Evolutionary conservation across 1,284 basidiomycete genomes (phyloP).

Genomic region (Ustilago bromivora): DNA sequence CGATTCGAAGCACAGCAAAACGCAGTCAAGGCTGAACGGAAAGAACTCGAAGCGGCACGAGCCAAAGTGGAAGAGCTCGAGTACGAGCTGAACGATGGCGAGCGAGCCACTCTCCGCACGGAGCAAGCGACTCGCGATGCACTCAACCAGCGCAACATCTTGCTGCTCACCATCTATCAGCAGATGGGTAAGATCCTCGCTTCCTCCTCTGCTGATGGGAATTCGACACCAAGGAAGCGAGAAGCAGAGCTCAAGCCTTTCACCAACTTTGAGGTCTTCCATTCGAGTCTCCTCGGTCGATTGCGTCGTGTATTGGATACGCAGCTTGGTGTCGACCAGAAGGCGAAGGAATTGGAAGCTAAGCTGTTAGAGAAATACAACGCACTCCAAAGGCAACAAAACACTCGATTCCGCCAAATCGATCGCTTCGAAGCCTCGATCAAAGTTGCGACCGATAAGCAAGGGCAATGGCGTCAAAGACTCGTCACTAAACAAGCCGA

Average conservation of each 20-base stretch:
- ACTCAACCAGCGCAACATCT: constrained; percentile 88
- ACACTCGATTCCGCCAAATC: constrained; percentile 87
- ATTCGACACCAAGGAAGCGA: constrained; percentile 70
- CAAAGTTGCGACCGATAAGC: constrained; percentile 84
- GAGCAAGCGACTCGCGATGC: constrained; percentile 89
- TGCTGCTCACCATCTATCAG: constrained; percentile 90
- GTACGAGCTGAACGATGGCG: constrained; percentile 83
- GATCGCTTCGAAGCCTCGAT: constrained; percentile 92
- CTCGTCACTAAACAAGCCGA: constrained; percentile 86
- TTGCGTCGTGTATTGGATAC: constrained; percentile 86
- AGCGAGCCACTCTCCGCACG: constrained; percentile 78
- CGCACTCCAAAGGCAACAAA: constrained; percentile 87
- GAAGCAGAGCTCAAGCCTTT: constrained; percentile 85
- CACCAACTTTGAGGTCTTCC: constrained; percentile 92
- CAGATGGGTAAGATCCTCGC: constrained; percentile 92
- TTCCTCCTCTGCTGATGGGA: constrained; percentile 31
- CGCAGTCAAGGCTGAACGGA: constrained; percentile 44
- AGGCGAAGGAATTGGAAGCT: constrained; percentile 82
- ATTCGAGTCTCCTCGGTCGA: constrained; percentile 90
- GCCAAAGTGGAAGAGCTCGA: constrained; percentile 77
- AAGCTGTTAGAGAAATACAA: constrained; percentile 78
- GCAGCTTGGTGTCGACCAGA: constrained; percentile 86
- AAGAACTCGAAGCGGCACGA: constrained; percentile 48
- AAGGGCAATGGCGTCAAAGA: constrained; percentile 87
- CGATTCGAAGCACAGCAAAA: constrained; percentile 63